Base-by-base conservation (phyloP, 306 rosid genomes). In the Hylodesmum podocarpum region DNA sequence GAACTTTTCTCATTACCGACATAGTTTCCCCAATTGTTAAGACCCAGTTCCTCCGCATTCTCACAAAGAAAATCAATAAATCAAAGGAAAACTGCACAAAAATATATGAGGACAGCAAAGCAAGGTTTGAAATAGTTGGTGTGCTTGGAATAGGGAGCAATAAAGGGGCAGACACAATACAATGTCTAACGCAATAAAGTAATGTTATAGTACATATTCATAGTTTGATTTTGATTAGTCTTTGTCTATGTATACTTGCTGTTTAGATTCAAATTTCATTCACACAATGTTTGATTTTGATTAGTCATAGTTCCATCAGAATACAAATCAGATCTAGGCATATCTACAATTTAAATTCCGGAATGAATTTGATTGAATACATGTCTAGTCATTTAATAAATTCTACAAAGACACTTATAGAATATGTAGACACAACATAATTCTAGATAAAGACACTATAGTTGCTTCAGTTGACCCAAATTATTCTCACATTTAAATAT, bases 31-130 rank as follows among this genome's bases (percentile, higher is more conserved):
- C 69, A 0, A 37, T 65, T 73, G 77, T 46, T 47, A 44, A 65
- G 66, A 53, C 59, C 53, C 69, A 15, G 50, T n/a, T 79, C 46
- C 78, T 62, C 43, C 27, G 46, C 75, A 51, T 55, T 82, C 70
- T 39, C 49, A 66, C 72, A 66, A 55, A 39, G 46, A 73, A 70
- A 58, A 82, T 34, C 15, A 55, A 64, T 4, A 21, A 55, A 41
- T 15, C 0, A 14, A 58, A 61, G 51, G 54, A 63, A 74, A 81
- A 75, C 5, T 75, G 77, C 77, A 81, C 72, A 54, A 67, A 81
- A 81, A 46, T 36, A 58, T 22, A 68, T 15, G 72, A 47, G 14
- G 73, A 76, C 44, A 39, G 0, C 31, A 54, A 40, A 51, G 39
- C 41, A 69, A 49, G 4, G 63, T 69, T 69, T 37, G 58, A 69